Base-by-base conservation (phyloP, 768 basidiomycete species). In the Scleroderma citrinum region DNA sequence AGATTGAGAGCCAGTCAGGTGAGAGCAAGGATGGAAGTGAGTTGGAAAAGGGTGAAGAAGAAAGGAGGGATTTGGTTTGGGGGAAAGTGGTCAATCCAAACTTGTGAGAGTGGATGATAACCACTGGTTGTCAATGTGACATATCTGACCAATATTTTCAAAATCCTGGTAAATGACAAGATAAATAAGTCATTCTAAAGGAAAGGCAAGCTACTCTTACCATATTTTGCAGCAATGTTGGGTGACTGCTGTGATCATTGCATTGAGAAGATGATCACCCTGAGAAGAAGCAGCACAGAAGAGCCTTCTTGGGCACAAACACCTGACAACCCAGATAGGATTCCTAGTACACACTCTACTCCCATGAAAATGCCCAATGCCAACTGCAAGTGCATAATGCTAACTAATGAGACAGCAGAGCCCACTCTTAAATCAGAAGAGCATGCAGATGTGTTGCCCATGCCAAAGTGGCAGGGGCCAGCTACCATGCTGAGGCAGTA, bases 51-150 rank as follows among this genome's bases (percentile, higher is more conserved):
- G n/a, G n/a, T n/a, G 31, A 32, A 7, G 31, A 32, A 13, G 31
- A 7, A 32, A 7, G 31, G 7, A 7, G 13, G 31, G 31, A 32
- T 47, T 3, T 43, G 39, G 56, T 56, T 14, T 68, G 58, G 59
- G 49, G 21, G 12, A 69, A 69, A 52, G 64, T 63, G 19, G 62
- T 71, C 1, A 69, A 72, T 29, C 53, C 56, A 2, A 49, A 46
- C 7, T 40, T 71, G 44, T 55, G 65, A 1, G 46, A 46, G 24
- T 71, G 64, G 58, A 64, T 71, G 19, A 55, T 57, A 17, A 54
- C 60, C 0, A 36, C 29, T n/a, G 36, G 24, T 0, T 72, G 69
- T 51, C 59, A 67, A 1, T 53, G 64, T 2, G 57, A 62, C 12
- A 41, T 70, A 1, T 23, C 59, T 0, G 60, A 70, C 50, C 38